Evolutionary conservation across 768 basidiomycete genomes (phyloP).

Genomic region (Saitozyma podzolica): DNA sequence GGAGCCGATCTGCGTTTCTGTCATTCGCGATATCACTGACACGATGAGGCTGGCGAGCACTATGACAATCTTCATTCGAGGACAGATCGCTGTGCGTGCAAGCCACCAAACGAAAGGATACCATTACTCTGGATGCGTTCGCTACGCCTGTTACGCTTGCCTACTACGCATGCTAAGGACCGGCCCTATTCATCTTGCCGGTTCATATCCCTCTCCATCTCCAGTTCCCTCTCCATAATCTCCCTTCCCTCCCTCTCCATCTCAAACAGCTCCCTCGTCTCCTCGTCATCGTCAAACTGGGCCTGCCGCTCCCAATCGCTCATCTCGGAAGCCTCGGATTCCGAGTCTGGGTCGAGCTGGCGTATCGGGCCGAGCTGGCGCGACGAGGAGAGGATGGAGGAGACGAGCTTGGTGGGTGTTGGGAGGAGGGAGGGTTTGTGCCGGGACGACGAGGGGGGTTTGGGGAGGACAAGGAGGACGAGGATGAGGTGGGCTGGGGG

Average conservation of each 20-base stretch:
- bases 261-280: slow-evolving; percentile 11
- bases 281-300: slow-evolving; percentile 6
- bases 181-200: background rate
- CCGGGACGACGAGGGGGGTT: slow-evolving; percentile 39
- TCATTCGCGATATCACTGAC: too few species aligned
- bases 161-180: background rate
- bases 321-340: background rate
- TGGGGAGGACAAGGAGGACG: slow-evolving; percentile 10
- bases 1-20: too few species aligned
- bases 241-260: slow-evolving; percentile 10
- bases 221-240: slow-evolving; percentile 9
- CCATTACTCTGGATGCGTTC: too few species aligned
- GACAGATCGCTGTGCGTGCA: too few species aligned
- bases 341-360: slow-evolving; percentile 16
- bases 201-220: background rate
- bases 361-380: slow-evolving; percentile 10
- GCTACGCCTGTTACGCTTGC: background rate
- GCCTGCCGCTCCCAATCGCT: slow-evolving; percentile 9
- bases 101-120: too few species aligned
- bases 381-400: slow-evolving; percentile 55
- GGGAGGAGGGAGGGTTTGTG: slow-evolving; percentile 48
- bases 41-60: too few species aligned
- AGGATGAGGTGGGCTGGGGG: slow-evolving; percentile 1
- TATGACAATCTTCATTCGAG: too few species aligned
- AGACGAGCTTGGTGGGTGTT: slow-evolving; percentile 63